Evolutionary conservation across 208 protist genomes (phyloP), one percentile per base, ranked within the genome.

Genomic region (Leishmania martiniquensis): DNA sequence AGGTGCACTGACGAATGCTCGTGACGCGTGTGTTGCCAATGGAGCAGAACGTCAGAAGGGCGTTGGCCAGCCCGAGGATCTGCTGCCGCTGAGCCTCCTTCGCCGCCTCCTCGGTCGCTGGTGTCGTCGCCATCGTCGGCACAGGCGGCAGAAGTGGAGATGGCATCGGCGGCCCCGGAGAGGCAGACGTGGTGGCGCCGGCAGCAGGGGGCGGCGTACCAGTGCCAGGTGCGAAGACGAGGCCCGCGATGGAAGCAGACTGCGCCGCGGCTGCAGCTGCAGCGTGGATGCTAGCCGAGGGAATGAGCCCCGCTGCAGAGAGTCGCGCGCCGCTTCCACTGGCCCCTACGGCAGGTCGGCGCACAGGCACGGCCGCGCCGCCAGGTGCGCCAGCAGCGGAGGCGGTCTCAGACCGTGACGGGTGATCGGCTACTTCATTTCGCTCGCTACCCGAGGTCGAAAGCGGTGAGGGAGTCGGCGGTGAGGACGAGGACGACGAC

Each of bases 1-100:
- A 96, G 34, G 93, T 93, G 82, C 93, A 97, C 75, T 97, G 90
- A 42, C 89, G 88, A 37, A 97, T 85, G 51, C 85, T 91, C 0
- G 84, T 93, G 39, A 97, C 89, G 10, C 55, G 54, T 17, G 34
- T 65, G 71, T 89, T 92, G 37, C 83, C 57, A 74, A 93, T 94
- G 22, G 78, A 85, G 60, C 87, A 95, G 75, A 91, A 93, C 3
- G 57, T 72, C 2, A 94, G 77, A 3, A 96, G 83, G 10, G 74
- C 71, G 76, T 95, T 95, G 15, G 90, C 91, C 79, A 95, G 88
- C 39, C 87, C 80, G 25, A 94, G 70, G n/a, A 92, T 87, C 15
- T 79, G 76, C 62, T 90, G 78, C 5, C 79, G 75, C 72, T 90
- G 83, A 34, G 55, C 75, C 44, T 83, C 81, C 70, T 83, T 85